Evolutionary conservation across 2,329 filamentous ascomycete genomes (phyloP).

Genomic region (Chalaropsis thielavioides): DNA sequence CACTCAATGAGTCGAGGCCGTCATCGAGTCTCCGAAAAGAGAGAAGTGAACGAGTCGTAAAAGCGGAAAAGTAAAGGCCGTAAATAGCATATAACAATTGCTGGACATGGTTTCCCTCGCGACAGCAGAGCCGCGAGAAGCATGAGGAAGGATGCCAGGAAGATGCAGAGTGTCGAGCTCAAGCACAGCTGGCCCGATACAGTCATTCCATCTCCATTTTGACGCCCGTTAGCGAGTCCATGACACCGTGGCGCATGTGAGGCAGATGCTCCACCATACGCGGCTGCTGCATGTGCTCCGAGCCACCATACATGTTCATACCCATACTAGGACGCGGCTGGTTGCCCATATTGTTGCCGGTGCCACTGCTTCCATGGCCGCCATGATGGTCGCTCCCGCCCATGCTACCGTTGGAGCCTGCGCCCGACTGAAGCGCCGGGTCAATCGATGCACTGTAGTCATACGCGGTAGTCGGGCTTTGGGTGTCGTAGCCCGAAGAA

Average conservation of each 20-base stretch:
- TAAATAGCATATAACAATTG: conserved; percentile 1
- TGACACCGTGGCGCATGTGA: conserved; percentile 12
- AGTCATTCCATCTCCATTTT: neutral
- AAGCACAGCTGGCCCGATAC: neutral
- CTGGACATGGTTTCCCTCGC: neutral
- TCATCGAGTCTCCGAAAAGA: neutral
- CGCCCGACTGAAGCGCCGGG: conserved; percentile 39
- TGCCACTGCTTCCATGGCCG: neutral
- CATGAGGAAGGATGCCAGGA: neutral
- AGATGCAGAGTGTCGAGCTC: neutral
- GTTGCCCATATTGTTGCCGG: neutral
- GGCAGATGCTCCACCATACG: conserved; percentile 13
- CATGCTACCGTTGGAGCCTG: neutral
- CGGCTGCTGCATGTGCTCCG: conserved; percentile 10
- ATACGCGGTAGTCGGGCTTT: conserved; percentile 23
- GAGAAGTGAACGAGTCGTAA: neutral
- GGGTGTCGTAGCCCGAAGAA: conserved; percentile 15
- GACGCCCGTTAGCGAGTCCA: neutral
- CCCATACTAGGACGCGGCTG: neutral
- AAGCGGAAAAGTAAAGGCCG: neutral
- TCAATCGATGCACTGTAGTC: conserved; percentile 48
- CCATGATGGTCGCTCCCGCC: neutral
- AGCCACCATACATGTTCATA: neutral
- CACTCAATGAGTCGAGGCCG: neutral
- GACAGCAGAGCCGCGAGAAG: neutral